These are phyloP conservation scores for Fusarium compactum DNA, from an alignment of 2,329 filamentous ascomycete species.

Conservation along the genomic window DNA sequence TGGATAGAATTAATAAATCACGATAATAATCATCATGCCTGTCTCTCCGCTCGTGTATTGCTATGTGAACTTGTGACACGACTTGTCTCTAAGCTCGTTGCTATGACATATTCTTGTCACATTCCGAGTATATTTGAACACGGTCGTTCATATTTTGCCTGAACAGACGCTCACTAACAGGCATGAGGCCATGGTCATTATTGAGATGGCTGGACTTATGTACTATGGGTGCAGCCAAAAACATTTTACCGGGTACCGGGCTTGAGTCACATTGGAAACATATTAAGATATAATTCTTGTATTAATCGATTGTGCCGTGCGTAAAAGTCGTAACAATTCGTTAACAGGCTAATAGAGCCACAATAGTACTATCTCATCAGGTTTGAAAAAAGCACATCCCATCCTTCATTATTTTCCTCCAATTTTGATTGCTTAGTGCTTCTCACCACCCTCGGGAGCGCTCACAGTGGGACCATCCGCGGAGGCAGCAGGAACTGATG, in stretches of 20 bases:
- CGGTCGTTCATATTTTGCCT: rapidly evolving
- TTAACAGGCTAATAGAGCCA: slow-evolving; percentile 29
- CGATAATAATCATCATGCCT: not conserved
- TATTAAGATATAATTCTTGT: slow-evolving; percentile 8
- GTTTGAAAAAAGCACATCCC: slow-evolving; percentile 6
- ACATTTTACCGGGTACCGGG: no score
- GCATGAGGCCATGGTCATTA: not conserved
- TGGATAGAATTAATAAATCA: slow-evolving; percentile 28
- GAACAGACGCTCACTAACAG: not conserved
- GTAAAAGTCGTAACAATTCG: slow-evolving; percentile 43
- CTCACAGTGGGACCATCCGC: slow-evolving; percentile 41
- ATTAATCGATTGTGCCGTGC: slow-evolving; percentile 38
- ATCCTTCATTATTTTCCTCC: slow-evolving; percentile 11
- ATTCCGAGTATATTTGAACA: not conserved
- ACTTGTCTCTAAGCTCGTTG: rapidly evolving
- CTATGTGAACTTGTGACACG: not conserved
- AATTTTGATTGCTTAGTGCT: slow-evolving; percentile 25
- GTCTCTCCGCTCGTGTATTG: no score
- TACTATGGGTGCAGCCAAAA: not conserved
- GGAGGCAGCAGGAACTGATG: slow-evolving; percentile 40
- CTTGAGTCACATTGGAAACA: not conserved
- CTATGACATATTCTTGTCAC: rapidly evolving
- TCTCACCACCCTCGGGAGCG: slow-evolving; percentile 44
- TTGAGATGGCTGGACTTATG: not conserved
- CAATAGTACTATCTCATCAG: slow-evolving; percentile 12